Evolutionary conservation across 2,329 filamentous ascomycete species (phyloP).

Genomic region (Aspergillus ochraceoroseus): DNA sequence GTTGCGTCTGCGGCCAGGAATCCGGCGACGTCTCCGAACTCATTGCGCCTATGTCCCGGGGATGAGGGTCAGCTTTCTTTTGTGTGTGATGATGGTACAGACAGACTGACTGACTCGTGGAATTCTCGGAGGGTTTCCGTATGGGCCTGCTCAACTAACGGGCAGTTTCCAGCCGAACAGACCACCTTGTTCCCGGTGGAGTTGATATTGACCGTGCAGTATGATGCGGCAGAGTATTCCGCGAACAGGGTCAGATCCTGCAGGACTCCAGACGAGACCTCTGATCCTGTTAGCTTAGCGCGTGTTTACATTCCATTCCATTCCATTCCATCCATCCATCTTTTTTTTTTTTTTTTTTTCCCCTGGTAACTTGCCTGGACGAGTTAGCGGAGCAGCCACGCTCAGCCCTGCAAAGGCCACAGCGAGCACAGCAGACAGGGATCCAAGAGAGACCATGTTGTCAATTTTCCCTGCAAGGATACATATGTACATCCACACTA

Average conservation of each 20-base stretch:
- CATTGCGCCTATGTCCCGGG: slow-evolving; percentile 16
- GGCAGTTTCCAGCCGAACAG: slow-evolving; percentile 47
- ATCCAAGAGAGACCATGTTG: slow-evolving; percentile 13
- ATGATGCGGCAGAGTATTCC: slow-evolving; percentile 52
- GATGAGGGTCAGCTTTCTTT: slow-evolving; percentile 2
- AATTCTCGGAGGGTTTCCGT: slow-evolving; percentile 48
- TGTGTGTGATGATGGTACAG: not conserved
- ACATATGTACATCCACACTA: no score
- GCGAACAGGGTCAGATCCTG: slow-evolving; percentile 46
- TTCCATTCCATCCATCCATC: no score
- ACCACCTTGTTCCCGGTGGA: slow-evolving; percentile 41
- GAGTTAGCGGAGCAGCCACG: slow-evolving; percentile 11
- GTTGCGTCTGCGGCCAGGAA: slow-evolving; percentile 47
- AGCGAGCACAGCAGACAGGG: slow-evolving; percentile 3
- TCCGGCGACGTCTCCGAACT: slow-evolving; percentile 44
- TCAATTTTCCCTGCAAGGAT: not conserved
- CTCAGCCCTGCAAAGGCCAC: slow-evolving; percentile 9
- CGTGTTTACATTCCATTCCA: no score
- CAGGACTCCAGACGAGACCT: slow-evolving; percentile 40
- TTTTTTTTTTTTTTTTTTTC: no score
- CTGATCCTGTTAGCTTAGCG: slow-evolving; percentile 24
- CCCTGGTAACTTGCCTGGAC: slow-evolving; percentile 23
- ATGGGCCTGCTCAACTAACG: slow-evolving; percentile 45
- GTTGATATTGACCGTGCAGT: slow-evolving; percentile 49
- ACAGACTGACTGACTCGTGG: slow-evolving; percentile 39